These are phyloP conservation scores for Mycena haematopus DNA, from an alignment of 768 basidiomycete genomes.

Conservation along the genomic window DNA sequence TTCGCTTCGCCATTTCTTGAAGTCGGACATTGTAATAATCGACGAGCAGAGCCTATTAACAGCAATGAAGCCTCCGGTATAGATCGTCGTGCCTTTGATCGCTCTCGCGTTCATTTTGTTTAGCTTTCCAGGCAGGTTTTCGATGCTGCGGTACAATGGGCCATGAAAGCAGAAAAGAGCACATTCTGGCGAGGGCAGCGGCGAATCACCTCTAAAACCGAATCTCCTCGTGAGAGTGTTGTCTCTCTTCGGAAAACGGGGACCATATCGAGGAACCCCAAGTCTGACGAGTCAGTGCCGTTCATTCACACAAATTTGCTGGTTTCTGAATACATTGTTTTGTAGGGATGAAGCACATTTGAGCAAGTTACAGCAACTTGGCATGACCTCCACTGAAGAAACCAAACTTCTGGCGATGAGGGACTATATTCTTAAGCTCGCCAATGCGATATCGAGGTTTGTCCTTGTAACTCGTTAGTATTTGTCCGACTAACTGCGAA, in stretches of 20 bases:
- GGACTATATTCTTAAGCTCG: conserved; percentile 87
- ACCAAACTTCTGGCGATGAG: conserved; percentile 86
- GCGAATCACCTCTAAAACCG: conserved; percentile 53
- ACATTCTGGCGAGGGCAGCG: conserved; percentile 77
- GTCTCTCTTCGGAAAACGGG: conserved; percentile 64
- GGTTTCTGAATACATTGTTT: conserved; percentile 12
- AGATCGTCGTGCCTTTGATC: not conserved
- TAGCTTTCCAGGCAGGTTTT: conserved; percentile 75
- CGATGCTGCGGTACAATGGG: conserved; percentile 88
- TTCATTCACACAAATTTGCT: not conserved
- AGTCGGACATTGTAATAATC: conserved; percentile 79
- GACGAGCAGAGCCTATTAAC: conserved; percentile 77
- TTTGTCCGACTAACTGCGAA: conserved; percentile 2
- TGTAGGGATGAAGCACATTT: conserved; percentile 80
- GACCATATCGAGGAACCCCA: conserved; percentile 52
- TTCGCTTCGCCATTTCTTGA: conserved; percentile 82
- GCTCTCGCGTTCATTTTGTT: not conserved
- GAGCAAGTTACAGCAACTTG: conserved; percentile 82
- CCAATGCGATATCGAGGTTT: conserved; percentile 79
- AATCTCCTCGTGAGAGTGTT: conserved; percentile 77
- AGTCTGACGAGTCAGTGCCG: conserved; percentile 80
- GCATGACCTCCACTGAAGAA: conserved; percentile 85
- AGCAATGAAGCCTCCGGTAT: conserved; percentile 80
- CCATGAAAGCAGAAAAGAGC: conserved; percentile 80
- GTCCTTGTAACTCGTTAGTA: conserved; percentile 18